These are phyloP conservation scores for Pythium sukuiense DNA, from an alignment of 352 stramenopile species.

Conservation along the genomic window DNA sequence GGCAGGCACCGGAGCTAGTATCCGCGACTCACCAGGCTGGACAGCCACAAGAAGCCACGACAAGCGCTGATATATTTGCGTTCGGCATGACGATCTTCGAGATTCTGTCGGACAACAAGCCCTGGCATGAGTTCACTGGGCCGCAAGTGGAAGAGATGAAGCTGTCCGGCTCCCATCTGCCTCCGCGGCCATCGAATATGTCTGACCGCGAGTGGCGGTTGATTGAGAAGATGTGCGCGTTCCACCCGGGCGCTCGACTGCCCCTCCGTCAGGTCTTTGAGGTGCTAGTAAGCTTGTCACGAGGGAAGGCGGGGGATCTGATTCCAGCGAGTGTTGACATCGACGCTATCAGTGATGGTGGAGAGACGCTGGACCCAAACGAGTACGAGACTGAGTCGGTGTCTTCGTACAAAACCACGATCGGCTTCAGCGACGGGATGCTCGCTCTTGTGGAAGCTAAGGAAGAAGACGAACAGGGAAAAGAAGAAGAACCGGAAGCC, in stretches of 20 bases:
- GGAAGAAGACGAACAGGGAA: not conserved
- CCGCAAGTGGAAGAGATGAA: conserved; percentile 56
- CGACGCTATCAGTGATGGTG: not conserved
- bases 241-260: conserved; percentile 46
- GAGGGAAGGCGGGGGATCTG: conserved; percentile 7
- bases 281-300: conserved; percentile 42
- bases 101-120: conserved; percentile 46
- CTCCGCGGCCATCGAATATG: conserved; percentile 47
- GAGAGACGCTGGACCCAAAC: not conserved
- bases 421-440: conserved; percentile 8
- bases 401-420: conserved; percentile 27
- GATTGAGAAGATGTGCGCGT: conserved; percentile 64
- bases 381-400: conserved; percentile 26
- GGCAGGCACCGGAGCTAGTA: conserved; percentile 65
- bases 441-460: not conserved
- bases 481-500: conserved; percentile 1
- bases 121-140: conserved; percentile 50
- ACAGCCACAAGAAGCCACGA: conserved; percentile 14
- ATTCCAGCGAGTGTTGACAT: conserved; percentile 12
- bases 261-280: conserved; percentile 47
- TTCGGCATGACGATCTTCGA: conserved; percentile 85
- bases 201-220: conserved; percentile 47
- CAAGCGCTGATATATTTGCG: conserved; percentile 62
- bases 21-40: not conserved
- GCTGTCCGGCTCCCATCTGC: conserved; percentile 32